Evolutionary conservation across 768 basidiomycete genomes (phyloP).

Genomic region (Podaxis sp.): DNA sequence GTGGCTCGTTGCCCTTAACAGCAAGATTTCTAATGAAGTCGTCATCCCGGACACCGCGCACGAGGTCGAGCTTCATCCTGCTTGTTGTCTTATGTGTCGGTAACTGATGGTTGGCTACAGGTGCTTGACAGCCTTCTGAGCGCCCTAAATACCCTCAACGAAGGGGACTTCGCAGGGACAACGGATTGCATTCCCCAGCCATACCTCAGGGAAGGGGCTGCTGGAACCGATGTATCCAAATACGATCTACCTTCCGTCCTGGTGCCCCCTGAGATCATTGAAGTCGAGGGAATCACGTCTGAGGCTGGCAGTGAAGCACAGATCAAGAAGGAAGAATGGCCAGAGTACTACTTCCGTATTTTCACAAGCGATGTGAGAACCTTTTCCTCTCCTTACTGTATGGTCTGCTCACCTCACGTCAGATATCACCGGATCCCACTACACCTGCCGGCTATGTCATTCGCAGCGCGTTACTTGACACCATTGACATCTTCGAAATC

Average conservation of each 20-base stretch:
- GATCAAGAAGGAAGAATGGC: constrained; percentile 82
- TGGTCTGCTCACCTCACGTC: constrained; percentile 11
- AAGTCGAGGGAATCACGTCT: constrained; percentile 67
- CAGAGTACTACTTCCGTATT: constrained; percentile 63
- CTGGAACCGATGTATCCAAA: constrained; percentile 33
- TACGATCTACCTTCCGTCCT: constrained; percentile 77
- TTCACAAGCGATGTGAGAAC: constrained; percentile 57
- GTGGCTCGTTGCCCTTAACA: constrained; percentile 63
- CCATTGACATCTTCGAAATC: constrained; percentile 87
- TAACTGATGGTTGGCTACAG: constrained; percentile 34
- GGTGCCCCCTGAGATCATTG: constrained; percentile 86
- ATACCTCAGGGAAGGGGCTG: constrained; percentile 31
- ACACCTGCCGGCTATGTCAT: constrained; percentile 79
- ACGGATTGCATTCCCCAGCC: constrained; percentile 63
- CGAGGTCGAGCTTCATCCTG: constrained; percentile 45
- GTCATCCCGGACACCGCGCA: constrained; percentile 49
- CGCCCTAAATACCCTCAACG: constrained; percentile 60
- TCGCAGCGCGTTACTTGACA: constrained; percentile 70
- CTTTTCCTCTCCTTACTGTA: background rate
- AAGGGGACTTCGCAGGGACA: constrained; percentile 56
- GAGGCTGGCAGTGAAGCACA: constrained; percentile 71
- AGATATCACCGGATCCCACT: constrained; percentile 78
- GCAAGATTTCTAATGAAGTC: constrained; percentile 46
- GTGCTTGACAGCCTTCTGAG: constrained; percentile 71
- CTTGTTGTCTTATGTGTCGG: constrained; percentile 3